These are phyloP conservation scores for Suillus bovinus DNA, from an alignment of 768 basidiomycete species.

Conservation along the genomic window DNA sequence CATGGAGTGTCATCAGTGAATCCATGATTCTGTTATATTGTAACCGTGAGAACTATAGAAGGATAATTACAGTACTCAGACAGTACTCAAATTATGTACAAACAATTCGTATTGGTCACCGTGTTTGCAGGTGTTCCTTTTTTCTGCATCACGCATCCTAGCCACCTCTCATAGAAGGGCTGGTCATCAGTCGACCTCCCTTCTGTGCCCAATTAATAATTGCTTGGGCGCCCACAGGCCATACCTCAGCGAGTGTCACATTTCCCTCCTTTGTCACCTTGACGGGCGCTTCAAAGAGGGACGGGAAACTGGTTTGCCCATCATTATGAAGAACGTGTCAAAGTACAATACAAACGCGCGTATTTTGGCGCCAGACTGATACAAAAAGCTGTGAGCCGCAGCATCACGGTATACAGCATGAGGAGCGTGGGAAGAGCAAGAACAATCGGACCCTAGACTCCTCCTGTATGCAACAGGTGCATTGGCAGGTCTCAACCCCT, in stretches of 20 bases:
- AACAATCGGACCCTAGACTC: no score
- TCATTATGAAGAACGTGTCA: slow-evolving; percentile 84
- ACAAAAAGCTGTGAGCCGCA: background rate
- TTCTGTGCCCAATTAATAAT: no score
- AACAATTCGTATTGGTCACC: no score
- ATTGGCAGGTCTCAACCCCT: background rate
- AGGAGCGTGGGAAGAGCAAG: background rate
- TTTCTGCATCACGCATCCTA: no score
- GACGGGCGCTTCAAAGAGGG: slow-evolving; percentile 52
- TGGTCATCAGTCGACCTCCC: no score
- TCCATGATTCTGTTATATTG: no score
- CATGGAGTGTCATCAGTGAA: no score
- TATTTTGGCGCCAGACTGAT: slow-evolving; percentile 67
- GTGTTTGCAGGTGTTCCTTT: no score
- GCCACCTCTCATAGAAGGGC: no score
- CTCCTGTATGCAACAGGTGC: background rate
- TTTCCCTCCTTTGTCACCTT: slow-evolving; percentile 60
- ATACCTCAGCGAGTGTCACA: slow-evolving; percentile 68
- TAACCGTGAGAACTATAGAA: no score
- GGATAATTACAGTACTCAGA: no score
- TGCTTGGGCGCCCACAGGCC: slow-evolving; percentile 80
- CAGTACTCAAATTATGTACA: no score
- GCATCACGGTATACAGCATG: background rate
- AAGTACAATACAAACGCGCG: slow-evolving; percentile 90
- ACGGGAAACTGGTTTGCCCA: slow-evolving; percentile 54